Evolutionary conservation across 1,139 yeast species (phyloP).

Genomic region (Citeromyces hawaiiensis): DNA sequence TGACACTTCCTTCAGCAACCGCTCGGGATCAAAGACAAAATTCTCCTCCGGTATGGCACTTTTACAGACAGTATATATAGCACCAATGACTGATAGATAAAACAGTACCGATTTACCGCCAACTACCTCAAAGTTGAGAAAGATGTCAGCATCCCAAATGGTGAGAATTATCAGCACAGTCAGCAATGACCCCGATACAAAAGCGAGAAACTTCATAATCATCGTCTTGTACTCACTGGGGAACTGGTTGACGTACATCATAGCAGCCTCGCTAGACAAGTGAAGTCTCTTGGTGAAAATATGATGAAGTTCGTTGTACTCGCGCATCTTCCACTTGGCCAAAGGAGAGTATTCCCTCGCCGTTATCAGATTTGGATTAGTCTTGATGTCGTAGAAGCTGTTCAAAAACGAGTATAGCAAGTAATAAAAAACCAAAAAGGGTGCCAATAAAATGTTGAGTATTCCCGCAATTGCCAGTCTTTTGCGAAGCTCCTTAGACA

Average conservation of each 20-base stretch:
- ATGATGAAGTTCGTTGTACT: conserved; percentile 86
- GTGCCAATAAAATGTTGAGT: conserved; percentile 69
- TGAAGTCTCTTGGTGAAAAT: conserved; percentile 69
- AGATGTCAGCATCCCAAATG: conserved; percentile 82
- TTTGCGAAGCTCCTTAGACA: conserved; percentile 59
- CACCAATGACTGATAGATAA: conserved; percentile 74
- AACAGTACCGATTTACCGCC: conserved; percentile 72
- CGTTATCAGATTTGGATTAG: conserved; percentile 76
- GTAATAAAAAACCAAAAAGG: conserved; percentile 75
- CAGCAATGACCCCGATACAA: conserved; percentile 78
- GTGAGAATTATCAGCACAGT: conserved; percentile 80
- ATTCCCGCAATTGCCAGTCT: conserved; percentile 83
- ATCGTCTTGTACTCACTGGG: conserved; percentile 73
- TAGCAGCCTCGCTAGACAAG: conserved; percentile 67
- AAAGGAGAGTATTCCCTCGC: conserved; percentile 85
- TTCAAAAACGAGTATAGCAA: conserved; percentile 74
- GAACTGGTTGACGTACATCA: conserved; percentile 76
- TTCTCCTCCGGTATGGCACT: conserved; percentile 31
- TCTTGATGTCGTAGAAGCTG: conserved; percentile 84
- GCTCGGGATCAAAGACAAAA: conserved; percentile 81
- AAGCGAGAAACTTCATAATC: conserved; percentile 52
- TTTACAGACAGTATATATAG: conserved; percentile 31
- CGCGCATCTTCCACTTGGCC: conserved; percentile 93
- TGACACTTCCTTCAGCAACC: conserved; percentile 62
- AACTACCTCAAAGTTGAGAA: conserved; percentile 79